These are phyloP conservation scores for Metarhizium rileyi DNA, from an alignment of 2,329 filamentous ascomycete genomes.

Conservation along the genomic window DNA sequence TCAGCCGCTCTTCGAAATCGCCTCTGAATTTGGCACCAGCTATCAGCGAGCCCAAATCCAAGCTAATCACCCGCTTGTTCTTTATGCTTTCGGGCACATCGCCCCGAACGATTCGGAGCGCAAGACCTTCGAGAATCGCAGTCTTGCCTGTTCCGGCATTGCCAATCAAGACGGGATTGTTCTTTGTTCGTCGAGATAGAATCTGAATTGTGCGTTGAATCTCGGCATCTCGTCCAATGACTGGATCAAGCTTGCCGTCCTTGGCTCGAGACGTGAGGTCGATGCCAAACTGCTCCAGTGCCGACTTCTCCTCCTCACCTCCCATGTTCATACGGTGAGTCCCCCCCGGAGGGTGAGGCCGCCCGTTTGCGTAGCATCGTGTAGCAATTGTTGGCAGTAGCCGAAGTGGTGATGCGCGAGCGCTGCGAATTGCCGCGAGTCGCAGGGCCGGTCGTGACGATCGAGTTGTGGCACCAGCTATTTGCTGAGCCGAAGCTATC, in stretches of 20 bases:
- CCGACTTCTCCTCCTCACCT: conserved; percentile 66
- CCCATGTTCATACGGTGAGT: conserved; percentile 91
- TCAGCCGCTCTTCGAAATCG: conserved; percentile 91
- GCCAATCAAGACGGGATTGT: conserved; percentile 91
- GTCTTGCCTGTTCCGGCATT: conserved; percentile 90
- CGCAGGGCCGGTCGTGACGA: conserved; percentile 19
- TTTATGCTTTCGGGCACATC: conserved; percentile 96
- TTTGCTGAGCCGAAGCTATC: conserved; percentile 27
- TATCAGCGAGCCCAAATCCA: conserved; percentile 88
- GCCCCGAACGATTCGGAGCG: conserved; percentile 79
- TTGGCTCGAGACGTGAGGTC: conserved; percentile 80
- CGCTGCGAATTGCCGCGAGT: conserved; percentile 13
- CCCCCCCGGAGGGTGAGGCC: conserved; percentile 80
- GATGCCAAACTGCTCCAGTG: conserved; percentile 82
- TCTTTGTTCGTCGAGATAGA: conserved; percentile 85
- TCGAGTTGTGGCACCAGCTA: conserved; percentile 23
- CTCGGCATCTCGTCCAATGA: conserved; percentile 85
- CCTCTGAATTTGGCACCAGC: conserved; percentile 92
- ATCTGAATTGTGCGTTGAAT: conserved; percentile 94
- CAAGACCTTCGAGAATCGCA: conserved; percentile 82
- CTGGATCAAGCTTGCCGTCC: conserved; percentile 86
- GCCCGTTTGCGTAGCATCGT: conserved; percentile 57
- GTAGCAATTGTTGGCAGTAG: conserved; percentile 30
- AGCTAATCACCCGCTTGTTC: conserved; percentile 77
- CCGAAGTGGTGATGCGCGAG: conserved; percentile 14